phyloP scores from a whole-genome alignment of 495 filamentous ascomycete species.

The Xylaria scruposa region DNA sequence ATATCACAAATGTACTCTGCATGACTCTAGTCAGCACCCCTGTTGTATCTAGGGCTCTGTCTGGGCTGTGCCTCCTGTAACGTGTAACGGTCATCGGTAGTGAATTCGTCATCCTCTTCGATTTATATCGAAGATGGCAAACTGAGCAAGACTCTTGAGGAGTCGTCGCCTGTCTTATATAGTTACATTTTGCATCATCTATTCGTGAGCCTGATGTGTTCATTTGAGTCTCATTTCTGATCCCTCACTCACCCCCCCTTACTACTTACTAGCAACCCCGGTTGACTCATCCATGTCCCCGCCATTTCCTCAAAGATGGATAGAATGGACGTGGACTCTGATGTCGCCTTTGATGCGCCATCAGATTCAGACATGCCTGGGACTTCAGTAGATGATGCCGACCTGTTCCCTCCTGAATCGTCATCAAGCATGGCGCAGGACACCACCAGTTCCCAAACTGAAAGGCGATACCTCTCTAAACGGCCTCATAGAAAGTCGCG shows the following conservation, averaged over 20 bases:
- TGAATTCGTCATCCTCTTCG: background rate
- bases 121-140: background rate
- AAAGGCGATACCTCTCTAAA: slow-evolving; percentile 53
- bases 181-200: background rate
- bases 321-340: background rate
- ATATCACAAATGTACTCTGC: too few relatives aligned
- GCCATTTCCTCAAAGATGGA: slow-evolving; percentile 3
- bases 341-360: slow-evolving; percentile 5
- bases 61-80: background rate
- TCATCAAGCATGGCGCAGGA: background rate
- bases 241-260: background rate
- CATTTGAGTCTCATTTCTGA: background rate
- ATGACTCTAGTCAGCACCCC: background rate
- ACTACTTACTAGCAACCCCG: background rate
- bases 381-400: background rate
- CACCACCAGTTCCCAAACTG: background rate
- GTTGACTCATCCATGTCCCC: slow-evolving; percentile 1
- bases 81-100: background rate
- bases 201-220: background rate
- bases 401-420: background rate
- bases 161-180: background rate
- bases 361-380: background rate
- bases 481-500: slow-evolving; percentile 60
- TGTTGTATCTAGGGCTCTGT: background rate
- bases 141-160: background rate